These are phyloP conservation scores for Avena atlantica DNA, from an alignment of 176 grass and related monocot genomes.

Conservation along the genomic window DNA sequence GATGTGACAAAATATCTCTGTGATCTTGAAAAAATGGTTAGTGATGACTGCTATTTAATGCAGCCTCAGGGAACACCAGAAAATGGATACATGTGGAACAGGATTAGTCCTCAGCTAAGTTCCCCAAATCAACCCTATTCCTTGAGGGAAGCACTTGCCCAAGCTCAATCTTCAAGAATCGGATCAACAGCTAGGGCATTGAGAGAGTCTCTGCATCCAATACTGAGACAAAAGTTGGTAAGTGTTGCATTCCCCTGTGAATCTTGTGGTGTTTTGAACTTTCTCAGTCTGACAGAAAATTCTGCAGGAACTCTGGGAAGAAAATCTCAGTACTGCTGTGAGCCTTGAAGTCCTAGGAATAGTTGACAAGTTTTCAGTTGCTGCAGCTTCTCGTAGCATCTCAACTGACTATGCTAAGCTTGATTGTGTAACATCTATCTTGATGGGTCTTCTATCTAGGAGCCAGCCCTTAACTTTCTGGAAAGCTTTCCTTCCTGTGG, in stretches of 20 bases:
- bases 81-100: constrained; percentile 98
- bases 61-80: constrained; percentile 90
- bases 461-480: constrained; percentile 91
- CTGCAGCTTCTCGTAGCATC: constrained; percentile 82
- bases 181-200: constrained; percentile 86
- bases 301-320: constrained; percentile 99
- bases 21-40: constrained; percentile 28
- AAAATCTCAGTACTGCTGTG: constrained; percentile 92
- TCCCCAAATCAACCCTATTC: constrained; percentile 99
- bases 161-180: constrained; percentile 97
- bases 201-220: constrained; percentile 91
- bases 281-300: constrained; percentile 39
- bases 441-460: constrained; percentile 87
- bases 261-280: constrained; percentile 31
- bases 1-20: constrained; percentile 26
- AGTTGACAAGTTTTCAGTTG: constrained; percentile 87
- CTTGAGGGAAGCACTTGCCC: constrained; percentile 96
- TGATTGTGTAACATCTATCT: constrained; percentile 87
- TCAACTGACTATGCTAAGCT: constrained; percentile 92
- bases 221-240: constrained; percentile 96
- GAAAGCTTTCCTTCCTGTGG: constrained; percentile 87
- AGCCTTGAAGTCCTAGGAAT: constrained; percentile 95
- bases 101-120: constrained; percentile 92
- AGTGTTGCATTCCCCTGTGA: constrained; percentile 37
- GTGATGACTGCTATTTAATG: constrained; percentile 45